Percentiles rank a stretch among this genome's conserved stretches.
Conservation (phyloP, 2,329 filamentous ascomycete species). For the Thielaviopsis punctulata region DNA sequence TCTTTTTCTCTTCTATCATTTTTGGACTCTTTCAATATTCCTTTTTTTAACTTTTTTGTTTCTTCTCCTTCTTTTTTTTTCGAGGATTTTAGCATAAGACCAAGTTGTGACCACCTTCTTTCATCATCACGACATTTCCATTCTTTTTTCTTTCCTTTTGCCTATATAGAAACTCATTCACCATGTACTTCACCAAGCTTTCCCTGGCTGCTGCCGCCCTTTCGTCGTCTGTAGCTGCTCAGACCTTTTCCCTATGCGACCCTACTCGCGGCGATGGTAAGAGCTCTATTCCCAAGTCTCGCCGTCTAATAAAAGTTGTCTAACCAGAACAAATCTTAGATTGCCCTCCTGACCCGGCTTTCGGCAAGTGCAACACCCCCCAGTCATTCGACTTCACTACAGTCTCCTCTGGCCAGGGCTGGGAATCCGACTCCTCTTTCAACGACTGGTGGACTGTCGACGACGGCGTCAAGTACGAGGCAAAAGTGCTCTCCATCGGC, state of each 20-base stretch:
- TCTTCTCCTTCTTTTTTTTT: background rate
- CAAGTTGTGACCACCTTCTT: background rate
- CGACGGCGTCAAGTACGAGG: slow-evolving; percentile 19
- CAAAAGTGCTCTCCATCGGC: slow-evolving; percentile 16
- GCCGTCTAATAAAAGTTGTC: background rate
- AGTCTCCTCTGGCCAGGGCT: slow-evolving; percentile 28
- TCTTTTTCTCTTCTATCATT: background rate
- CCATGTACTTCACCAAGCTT: slow-evolving; percentile 26
- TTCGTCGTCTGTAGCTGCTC: slow-evolving; percentile 31
- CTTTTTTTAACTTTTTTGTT: background rate
- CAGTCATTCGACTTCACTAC: slow-evolving; percentile 44
- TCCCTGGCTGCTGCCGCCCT: slow-evolving; percentile 23
- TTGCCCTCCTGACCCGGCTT: slow-evolving; percentile 48
- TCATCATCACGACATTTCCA: background rate
- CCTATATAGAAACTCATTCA: background rate
- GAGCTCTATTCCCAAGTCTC: background rate
- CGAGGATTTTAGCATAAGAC: background rate
- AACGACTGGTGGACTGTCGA: slow-evolving; percentile 18
- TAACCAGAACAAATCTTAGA: slow-evolving; percentile 10
- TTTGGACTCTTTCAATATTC: background rate
- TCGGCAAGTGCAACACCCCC: slow-evolving; percentile 28
- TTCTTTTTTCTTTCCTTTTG: background rate
- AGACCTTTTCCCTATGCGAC: slow-evolving; percentile 39
- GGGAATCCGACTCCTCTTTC: slow-evolving; percentile 13
- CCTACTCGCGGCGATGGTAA: slow-evolving; percentile 19